These are phyloP conservation scores for Cystobasidium slooffiae DNA, from an alignment of 1,284 basidiomycete species.

Conservation along the genomic window DNA sequence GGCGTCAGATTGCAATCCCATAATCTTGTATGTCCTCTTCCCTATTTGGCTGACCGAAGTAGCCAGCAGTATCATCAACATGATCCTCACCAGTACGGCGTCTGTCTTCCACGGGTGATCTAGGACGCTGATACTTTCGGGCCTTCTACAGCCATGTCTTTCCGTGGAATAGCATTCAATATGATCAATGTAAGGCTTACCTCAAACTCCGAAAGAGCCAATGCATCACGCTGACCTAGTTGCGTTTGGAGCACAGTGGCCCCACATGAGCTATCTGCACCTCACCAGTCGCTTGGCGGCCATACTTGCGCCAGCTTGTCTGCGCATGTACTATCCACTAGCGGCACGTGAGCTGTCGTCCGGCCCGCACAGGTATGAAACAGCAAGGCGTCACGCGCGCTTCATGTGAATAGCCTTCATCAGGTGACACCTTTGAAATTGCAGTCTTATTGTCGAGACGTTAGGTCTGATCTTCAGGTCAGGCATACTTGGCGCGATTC, in stretches of 20 bases:
- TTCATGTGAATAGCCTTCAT: not conserved
- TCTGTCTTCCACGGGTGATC: not conserved
- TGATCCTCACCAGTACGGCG: not conserved
- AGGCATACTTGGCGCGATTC: not conserved
- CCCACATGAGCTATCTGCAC: slow-evolving; percentile 11
- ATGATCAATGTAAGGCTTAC: slow-evolving; percentile 1
- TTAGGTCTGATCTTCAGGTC: not conserved
- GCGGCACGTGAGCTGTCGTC: not conserved
- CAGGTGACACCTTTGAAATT: not conserved
- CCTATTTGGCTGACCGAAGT: not conserved
- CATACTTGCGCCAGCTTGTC: not conserved
- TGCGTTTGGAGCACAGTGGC: slow-evolving; percentile 2
- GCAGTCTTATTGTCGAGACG: not conserved
- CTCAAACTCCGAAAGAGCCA: not conserved
- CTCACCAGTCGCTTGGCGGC: slow-evolving; percentile 5
- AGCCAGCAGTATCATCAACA: not conserved
- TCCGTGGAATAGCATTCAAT: not conserved
- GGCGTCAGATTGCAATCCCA: not conserved
- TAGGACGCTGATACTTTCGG: not conserved
- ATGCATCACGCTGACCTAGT: not conserved
- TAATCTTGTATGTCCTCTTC: not conserved
- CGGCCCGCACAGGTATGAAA: not conserved
- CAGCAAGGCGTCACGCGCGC: too few relatives aligned
- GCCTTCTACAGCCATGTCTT: not conserved
- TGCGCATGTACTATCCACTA: not conserved